phyloP scores from a whole-genome alignment of 768 basidiomycete species.

The Boletus reticulatus region DNA sequence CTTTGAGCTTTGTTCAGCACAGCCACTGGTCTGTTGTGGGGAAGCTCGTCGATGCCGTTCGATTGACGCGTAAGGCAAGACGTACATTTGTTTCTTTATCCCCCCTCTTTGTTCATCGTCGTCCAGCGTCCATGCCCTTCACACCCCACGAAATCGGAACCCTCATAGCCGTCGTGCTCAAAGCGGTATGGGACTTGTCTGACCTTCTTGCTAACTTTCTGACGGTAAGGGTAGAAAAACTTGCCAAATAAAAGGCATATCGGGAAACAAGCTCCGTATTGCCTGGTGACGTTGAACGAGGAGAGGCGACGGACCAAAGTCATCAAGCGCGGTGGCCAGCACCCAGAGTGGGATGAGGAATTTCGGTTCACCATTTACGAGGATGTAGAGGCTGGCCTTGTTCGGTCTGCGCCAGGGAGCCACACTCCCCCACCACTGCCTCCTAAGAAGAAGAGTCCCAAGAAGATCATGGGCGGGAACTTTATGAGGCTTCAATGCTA shows the following conservation, averaged over 20 bases:
- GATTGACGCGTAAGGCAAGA: conserved; percentile 21
- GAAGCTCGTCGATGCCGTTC: conserved; percentile 9
- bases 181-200: conserved; percentile 67
- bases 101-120: neutral
- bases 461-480: conserved; percentile 67
- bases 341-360: conserved; percentile 99
- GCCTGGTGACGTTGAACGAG: conserved; percentile 71
- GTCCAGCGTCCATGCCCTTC: conserved; percentile 45
- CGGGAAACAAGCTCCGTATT: conserved; percentile 98
- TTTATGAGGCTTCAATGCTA: conserved; percentile 83
- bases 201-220: conserved; percentile 8
- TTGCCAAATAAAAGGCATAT: conserved; percentile 89
- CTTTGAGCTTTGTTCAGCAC: conserved; percentile 3
- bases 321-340: conserved; percentile 96
- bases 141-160: conserved; percentile 83
- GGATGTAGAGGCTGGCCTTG: conserved; percentile 57
- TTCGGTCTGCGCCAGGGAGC: conserved; percentile 39
- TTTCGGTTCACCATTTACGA: conserved; percentile 88
- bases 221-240: conserved; percentile 59
- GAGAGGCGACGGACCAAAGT: conserved; percentile 88
- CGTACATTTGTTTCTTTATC: conserved; percentile 4
- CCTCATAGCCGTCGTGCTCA: conserved; percentile 88
- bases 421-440: conserved; percentile 65
- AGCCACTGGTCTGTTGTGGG: conserved; percentile 16
- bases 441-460: conserved; percentile 54